Evolutionary conservation across 805 yeast genomes (phyloP).

Genomic region (Wickerhamiella lipophila): DNA sequence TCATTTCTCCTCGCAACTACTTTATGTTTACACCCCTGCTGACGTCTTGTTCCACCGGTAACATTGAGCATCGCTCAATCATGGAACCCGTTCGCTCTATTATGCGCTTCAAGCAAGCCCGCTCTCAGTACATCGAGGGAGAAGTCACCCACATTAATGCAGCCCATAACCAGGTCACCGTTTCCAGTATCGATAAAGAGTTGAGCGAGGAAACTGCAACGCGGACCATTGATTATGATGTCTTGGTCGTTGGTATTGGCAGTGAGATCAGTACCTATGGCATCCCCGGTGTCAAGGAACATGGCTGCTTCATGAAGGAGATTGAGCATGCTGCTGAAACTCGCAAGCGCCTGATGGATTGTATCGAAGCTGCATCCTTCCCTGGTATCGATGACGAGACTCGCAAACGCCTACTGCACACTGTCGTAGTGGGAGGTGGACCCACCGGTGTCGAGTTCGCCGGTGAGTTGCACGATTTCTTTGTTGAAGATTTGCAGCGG

Average conservation of each 20-base stretch:
- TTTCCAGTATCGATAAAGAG: conserved; percentile 26
- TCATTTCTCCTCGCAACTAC: conserved; percentile 89
- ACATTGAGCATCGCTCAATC: conserved; percentile 77
- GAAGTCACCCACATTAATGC: conserved; percentile 80
- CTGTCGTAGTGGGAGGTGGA: conserved; percentile 96
- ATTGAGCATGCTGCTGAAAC: conserved; percentile 77
- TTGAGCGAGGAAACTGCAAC: conserved; percentile 29
- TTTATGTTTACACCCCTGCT: conserved; percentile 90
- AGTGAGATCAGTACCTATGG: conserved; percentile 92
- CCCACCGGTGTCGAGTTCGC: conserved; percentile 98
- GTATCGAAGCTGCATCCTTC: conserved; percentile 81
- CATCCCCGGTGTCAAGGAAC: conserved; percentile 79
- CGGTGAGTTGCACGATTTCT: conserved; percentile 89
- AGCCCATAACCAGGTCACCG: conserved; percentile 45
- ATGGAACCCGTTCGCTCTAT: conserved; percentile 86
- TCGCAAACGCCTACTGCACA: conserved; percentile 70
- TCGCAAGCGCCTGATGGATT: conserved; percentile 69
- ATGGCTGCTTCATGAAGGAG: conserved; percentile 83
- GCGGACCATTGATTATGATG: conserved; percentile 53
- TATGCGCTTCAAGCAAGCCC: conserved; percentile 56
- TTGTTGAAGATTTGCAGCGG: conserved; percentile 75
- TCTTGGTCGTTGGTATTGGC: conserved; percentile 85
- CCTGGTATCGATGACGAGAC: conserved; percentile 52
- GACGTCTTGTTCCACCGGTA: conserved; percentile 92
- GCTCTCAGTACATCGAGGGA: conserved; percentile 82